Percentiles rank a stretch among this genome's conserved stretches.
phyloP scores from a whole-genome alignment of 1,284 basidiomycete species.

The Termitomyces sp. region DNA sequence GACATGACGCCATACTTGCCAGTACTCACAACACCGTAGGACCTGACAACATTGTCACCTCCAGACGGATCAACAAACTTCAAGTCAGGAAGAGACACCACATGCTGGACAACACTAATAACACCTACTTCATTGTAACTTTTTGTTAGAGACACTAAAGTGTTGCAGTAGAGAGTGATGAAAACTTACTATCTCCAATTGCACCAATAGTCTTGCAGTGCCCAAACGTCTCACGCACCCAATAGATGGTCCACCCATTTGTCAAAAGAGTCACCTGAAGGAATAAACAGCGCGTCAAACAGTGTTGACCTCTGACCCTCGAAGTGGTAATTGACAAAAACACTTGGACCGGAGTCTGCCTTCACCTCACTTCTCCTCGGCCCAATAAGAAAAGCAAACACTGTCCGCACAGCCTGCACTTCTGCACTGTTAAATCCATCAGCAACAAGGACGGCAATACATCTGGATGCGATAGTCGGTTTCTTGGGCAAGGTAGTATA shows the following conservation, averaged over 20 bases:
- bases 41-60: constrained; percentile 39
- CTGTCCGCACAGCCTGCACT: constrained; percentile 52
- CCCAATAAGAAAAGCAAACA: constrained; percentile 63
- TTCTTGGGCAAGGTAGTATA: constrained; percentile 53
- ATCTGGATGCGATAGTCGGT: constrained; percentile 62
- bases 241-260: constrained; percentile 62
- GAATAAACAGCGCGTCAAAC: constrained; percentile 73
- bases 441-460: constrained; percentile 69
- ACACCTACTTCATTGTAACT: constrained; percentile 39
- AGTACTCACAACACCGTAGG: too few relatives aligned
- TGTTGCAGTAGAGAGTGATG: too few relatives aligned
- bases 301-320: too few relatives aligned
- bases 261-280: constrained; percentile 53
- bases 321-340: too few relatives aligned
- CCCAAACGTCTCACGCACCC: constrained; percentile 74
- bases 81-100: constrained; percentile 43
- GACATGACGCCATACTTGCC: too few relatives aligned
- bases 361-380: constrained; percentile 59
- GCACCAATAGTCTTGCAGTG: constrained; percentile 78
- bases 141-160: background rate
- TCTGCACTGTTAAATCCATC: constrained; percentile 68
- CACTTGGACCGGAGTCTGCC: too few relatives aligned
- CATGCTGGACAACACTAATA: constrained; percentile 42
- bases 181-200: constrained; percentile 53
- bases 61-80: constrained; percentile 31